These are phyloP conservation scores for Vinca major DNA, from an alignment of 305 asterid genomes.

Conservation along the genomic window DNA sequence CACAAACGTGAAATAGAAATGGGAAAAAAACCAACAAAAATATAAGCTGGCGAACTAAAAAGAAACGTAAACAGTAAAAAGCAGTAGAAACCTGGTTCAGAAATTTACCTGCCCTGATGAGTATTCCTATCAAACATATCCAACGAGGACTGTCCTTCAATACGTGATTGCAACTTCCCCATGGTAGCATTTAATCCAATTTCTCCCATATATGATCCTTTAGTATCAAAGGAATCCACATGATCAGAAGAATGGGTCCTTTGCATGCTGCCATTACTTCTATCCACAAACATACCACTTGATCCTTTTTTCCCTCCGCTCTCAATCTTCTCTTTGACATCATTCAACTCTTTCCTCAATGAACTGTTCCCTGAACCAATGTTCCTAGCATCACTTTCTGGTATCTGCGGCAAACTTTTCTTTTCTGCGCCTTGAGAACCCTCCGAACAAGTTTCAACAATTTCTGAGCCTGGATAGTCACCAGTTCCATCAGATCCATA, in stretches of 20 bases:
- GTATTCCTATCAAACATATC: constrained; percentile 28
- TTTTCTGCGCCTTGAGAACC: constrained; percentile 38
- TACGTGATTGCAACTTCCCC: constrained; percentile 46
- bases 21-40: neutral
- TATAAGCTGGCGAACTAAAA: neutral
- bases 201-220: constrained; percentile 29
- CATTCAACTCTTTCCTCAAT: constrained; percentile 25
- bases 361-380: constrained; percentile 21
- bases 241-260: constrained; percentile 27
- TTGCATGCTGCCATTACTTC: constrained; percentile 25
- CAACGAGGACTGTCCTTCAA: constrained; percentile 39
- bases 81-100: neutral
- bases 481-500: constrained; percentile 51
- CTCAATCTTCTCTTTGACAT: constrained; percentile 27
- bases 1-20: neutral
- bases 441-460: constrained; percentile 52
- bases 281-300: constrained; percentile 29
- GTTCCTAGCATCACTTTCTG: constrained; percentile 24
- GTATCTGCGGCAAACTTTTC: constrained; percentile 19
- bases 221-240: constrained; percentile 25
- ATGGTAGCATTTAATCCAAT: constrained; percentile 31
- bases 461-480: constrained; percentile 43
- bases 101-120: constrained; percentile 43
- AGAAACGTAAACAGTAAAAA: neutral
- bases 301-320: constrained; percentile 35